A percentile compares a stretch with the other conserved stretches of the same genome.
Evolutionary conservation across 371 early-diverging fungal species (phyloP).

Genomic region (Gilbertella persicaria): DNA sequence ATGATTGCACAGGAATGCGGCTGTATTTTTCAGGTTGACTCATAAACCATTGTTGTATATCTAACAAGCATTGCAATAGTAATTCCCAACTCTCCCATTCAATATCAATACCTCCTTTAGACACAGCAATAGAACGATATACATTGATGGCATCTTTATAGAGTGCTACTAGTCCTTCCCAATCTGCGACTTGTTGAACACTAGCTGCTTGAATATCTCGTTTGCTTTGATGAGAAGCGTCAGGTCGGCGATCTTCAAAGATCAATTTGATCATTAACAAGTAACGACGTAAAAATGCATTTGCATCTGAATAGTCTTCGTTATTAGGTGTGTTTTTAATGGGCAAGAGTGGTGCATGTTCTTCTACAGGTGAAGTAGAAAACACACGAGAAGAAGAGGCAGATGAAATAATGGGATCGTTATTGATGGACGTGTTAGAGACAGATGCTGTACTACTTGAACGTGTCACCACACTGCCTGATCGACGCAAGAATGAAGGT

Average conservation of each 20-base stretch:
- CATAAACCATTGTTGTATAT: slow-evolving; percentile 60
- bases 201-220: slow-evolving; percentile 17
- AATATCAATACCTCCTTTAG: slow-evolving; percentile 63
- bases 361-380: slow-evolving; percentile 14
- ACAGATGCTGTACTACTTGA: slow-evolving; percentile 44
- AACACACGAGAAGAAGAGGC: neutral
- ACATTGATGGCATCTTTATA: slow-evolving; percentile 67
- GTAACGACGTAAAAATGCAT: slow-evolving; percentile 61
- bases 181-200: slow-evolving; percentile 39
- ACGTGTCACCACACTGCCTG: slow-evolving; percentile 35
- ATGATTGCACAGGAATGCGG: slow-evolving; percentile 43
- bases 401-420: slow-evolving; percentile 1
- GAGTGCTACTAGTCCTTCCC: slow-evolving; percentile 50
- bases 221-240: neutral
- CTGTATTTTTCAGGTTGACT: slow-evolving; percentile 48
- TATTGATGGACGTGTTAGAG: slow-evolving; percentile 11
- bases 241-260: slow-evolving; percentile 39
- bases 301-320: slow-evolving; percentile 46
- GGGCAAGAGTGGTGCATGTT: slow-evolving; percentile 14
- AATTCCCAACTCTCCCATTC: slow-evolving; percentile 64
- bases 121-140: slow-evolving; percentile 57
- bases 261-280: slow-evolving; percentile 56
- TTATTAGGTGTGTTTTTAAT: neutral
- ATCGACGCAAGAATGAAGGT: slow-evolving; percentile 61
- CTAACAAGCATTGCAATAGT: slow-evolving; percentile 51